Conservation (phyloP, 345 rosid species). For the Ricinus communis region DNA sequence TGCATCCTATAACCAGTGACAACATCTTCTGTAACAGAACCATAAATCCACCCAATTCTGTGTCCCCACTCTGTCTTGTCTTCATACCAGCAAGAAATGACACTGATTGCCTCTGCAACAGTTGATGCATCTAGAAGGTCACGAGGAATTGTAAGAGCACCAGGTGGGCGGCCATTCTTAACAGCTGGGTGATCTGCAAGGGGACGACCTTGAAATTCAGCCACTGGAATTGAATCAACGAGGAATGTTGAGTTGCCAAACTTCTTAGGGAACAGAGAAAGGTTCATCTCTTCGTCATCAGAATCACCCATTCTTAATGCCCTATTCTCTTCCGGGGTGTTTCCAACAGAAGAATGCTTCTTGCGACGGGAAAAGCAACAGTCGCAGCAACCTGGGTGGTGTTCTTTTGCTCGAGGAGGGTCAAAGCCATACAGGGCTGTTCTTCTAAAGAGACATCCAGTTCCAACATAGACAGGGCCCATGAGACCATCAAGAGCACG, state of each 20-base stretch:
- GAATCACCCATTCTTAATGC: slow-evolving; percentile 87
- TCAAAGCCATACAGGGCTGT: slow-evolving; percentile 91
- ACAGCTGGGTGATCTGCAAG: slow-evolving; percentile 94
- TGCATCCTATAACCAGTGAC: slow-evolving; percentile 99
- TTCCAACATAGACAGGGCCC: slow-evolving; percentile 98
- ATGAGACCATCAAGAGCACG: slow-evolving; percentile 97
- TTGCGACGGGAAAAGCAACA: slow-evolving; percentile 63
- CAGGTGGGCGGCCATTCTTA: slow-evolving; percentile 91
- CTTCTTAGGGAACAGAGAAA: slow-evolving; percentile 67
- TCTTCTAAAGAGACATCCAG: slow-evolving; percentile 95
- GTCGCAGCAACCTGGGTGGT: slow-evolving; percentile 62
- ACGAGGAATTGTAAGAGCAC: slow-evolving; percentile 87
- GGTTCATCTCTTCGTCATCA: slow-evolving; percentile 82
- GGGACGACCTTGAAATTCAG: slow-evolving; percentile 98
- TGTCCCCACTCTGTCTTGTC: slow-evolving; percentile 99
- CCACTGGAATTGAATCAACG: slow-evolving; percentile 83
- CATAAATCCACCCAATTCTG: slow-evolving; percentile 97
- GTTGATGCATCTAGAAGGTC: slow-evolving; percentile 94
- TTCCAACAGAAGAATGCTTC: slow-evolving; percentile 47
- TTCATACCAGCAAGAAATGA: slow-evolving; percentile 98
- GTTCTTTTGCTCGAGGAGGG: slow-evolving; percentile 78
- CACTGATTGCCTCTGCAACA: slow-evolving; percentile 96
- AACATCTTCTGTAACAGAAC: slow-evolving; percentile 98
- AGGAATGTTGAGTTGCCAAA: slow-evolving; percentile 88
- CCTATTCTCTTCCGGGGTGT: slow-evolving; percentile 66